phyloP scores from a whole-genome alignment of 331 rosid species.

The Acacia pycnantha region DNA sequence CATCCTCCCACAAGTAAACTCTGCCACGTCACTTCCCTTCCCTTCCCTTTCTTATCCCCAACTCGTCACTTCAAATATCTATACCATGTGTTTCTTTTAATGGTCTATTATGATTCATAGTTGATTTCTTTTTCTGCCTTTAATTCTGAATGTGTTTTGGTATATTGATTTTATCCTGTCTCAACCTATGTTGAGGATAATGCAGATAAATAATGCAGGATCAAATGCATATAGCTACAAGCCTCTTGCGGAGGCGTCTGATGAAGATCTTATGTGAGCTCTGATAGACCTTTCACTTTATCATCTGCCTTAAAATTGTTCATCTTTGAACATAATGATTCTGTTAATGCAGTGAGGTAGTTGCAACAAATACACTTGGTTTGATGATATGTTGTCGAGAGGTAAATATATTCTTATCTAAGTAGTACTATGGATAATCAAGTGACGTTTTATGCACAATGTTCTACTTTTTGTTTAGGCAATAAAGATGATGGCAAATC shows the following conservation, averaged over 20 bases:
- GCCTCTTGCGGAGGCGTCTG: conserved; percentile 91
- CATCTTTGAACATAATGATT: conserved; percentile 17
- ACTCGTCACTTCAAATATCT: neutral
- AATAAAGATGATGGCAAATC: conserved; percentile 85
- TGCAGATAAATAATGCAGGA: conserved; percentile 98
- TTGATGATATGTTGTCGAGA: conserved; percentile 98
- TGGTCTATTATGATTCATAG: neutral
- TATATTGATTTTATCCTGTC: conserved; percentile 29
- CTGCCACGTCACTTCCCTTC: neutral
- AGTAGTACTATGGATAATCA: conserved; percentile 7
- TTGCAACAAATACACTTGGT: conserved; percentile 90
- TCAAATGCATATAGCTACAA: conserved; percentile 92
- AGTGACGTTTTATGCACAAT: conserved; percentile 29
- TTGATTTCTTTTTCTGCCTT: conserved; percentile 18
- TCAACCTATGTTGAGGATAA: conserved; percentile 41
- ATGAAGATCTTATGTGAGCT: conserved; percentile 93
- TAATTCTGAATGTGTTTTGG: conserved; percentile 16
- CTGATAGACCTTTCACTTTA: conserved; percentile 16
- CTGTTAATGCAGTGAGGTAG: conserved; percentile 82
- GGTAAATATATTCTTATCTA: conserved; percentile 49
- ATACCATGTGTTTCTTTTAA: neutral
- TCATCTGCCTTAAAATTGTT: conserved; percentile 18
- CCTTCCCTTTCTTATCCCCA: neutral
- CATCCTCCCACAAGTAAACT: neutral
- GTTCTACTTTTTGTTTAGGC: conserved; percentile 59